A percentile compares a stretch with the other conserved stretches of the same genome.
Conservation (phyloP, 768 basidiomycete genomes). For the Lactarius evosmus region DNA sequence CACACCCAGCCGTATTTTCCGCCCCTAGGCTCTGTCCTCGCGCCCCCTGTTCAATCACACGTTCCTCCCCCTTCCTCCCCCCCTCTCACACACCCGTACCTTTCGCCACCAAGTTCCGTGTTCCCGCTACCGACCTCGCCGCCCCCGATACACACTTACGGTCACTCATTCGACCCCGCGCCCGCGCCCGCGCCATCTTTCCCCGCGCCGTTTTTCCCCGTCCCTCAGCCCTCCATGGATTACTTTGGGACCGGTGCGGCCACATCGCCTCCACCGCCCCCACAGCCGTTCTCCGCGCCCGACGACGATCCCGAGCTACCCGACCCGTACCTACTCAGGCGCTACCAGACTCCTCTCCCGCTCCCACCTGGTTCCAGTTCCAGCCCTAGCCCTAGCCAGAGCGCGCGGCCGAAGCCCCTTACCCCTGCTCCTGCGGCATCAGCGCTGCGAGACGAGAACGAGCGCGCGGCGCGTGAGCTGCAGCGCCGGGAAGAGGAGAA, state of each 20-base stretch:
- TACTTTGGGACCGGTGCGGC: constrained; percentile 31
- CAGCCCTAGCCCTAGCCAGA: neutral
- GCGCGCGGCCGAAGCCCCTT: neutral
- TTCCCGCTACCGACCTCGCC: constrained; percentile 11
- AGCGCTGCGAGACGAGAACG: neutral
- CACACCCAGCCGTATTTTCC: constrained; percentile 7
- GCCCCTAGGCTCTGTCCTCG: neutral
- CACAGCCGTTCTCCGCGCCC: neutral
- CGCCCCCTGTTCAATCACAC: neutral
- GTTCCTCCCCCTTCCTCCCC: constrained; percentile 2
- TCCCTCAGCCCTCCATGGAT: constrained; percentile 11
- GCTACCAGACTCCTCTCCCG: constrained; percentile 55
- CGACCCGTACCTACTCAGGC: constrained; percentile 44
- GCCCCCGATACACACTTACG: constrained; percentile 4
- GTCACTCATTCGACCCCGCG: neutral
- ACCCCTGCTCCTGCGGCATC: neutral
- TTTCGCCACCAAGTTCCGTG: neutral
- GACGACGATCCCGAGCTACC: constrained; percentile 38
- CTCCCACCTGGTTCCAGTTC: constrained; percentile 37
- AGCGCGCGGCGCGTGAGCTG: constrained; percentile 17
- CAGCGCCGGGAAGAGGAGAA: constrained; percentile 24
- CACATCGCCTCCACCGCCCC: constrained; percentile 23
- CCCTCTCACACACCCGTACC: neutral
- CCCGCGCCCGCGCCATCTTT: neutral
- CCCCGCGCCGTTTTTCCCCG: constrained; percentile 4